Base-by-base conservation (phyloP, 2,329 filamentous ascomycete genomes). In the Whalleya microplaca region DNA sequence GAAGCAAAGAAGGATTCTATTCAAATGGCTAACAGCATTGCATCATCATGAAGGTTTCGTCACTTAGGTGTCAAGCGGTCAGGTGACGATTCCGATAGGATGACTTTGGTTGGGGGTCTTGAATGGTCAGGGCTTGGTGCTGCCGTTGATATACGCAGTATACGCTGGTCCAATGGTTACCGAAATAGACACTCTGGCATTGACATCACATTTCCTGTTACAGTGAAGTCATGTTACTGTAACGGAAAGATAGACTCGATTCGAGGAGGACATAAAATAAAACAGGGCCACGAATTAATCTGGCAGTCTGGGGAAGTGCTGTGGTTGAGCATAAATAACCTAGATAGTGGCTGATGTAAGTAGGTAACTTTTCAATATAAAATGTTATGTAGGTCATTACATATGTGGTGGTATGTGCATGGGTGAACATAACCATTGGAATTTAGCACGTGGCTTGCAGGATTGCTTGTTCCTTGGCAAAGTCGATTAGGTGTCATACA, bases 1-100 rank as follows among this genome's bases (percentile, higher is more conserved):
- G 47, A 23, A 51, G 29, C 20, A 21, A 45, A 20, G 42, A 21
- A 27, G 21, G 50, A 45, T 27, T 21, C 32, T 37, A 41, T 46
- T 42, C 27, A 51, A 51, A 56, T 56, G 59, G 59, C 58, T 56
- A 62, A 47, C 42, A 44, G 41, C 21, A 43, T 59, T 52, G 56
- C 56, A 59, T 53, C 55, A 54, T 61, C 21, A 20, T 50, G 41
- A 46, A 45, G 37, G 29, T 45, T 42, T 51, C 29, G 23, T 53
- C 46, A 50, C 40, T 53, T 51, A 37, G 42, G 56, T 49, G 48
- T 48, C 49, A 59, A 62, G 56, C 48, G 53, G 59, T 50, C 59
- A 56, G 56, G 48, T 41, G n/a, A 51, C 43, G 44, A 19, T 23
- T 49, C 32, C 16, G 21, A 42, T 42, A 41, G 14, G 44, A 23